Evolutionary conservation across 208 protist species (phyloP), one percentile per base, ranked within the genome.

Genomic region (Trypanosoma mega): DNA sequence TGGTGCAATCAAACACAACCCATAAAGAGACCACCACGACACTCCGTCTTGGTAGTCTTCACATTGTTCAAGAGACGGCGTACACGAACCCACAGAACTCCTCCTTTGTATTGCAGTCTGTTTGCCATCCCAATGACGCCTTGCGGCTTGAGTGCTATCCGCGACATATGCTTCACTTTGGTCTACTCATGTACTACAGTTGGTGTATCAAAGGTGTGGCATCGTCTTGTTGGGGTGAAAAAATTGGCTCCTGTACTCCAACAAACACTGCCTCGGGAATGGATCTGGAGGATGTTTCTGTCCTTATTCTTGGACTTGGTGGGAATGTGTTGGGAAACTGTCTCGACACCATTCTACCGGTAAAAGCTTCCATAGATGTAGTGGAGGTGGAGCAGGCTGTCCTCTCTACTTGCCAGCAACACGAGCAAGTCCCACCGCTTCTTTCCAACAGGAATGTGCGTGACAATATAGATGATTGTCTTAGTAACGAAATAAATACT

Each of bases 341-440:
- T 34, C 68, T 93, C 2, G 80, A 93, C 50, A 36, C 52, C 1
- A 37, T 80, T 3, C 67, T 90, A 30, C 58, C 82, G 0, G 5
- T 72, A 12, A 49, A 52, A 14, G 74, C 90, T 4, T 55, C 55
- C n/a, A 59, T 93, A 31, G 82, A 93, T 59, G 50, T 88, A 1
- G 82, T 93, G 41, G 87, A 93, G 58, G 54, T 93, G 51, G 87
- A 93, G 59, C 87, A 80, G 2, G 76, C 81, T 0, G 74, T 93
- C 21, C 41, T 88, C 41, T 60, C 79, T 20, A 78, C 70, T 7
- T 90, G 87, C 36, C 51, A 63, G 30, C 37, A 53, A 36, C 66
- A 85, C 34, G 21, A 53, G 0, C 81, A 85, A 49, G 67, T 89
- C 3, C 80, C 87, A 27, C 67, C 65, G 20, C 52, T 60, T 18